Percentiles rank a stretch among this genome's conserved stretches.
Conservation (phyloP, 2,329 filamentous ascomycete genomes). For the Helminthosporium solani region DNA sequence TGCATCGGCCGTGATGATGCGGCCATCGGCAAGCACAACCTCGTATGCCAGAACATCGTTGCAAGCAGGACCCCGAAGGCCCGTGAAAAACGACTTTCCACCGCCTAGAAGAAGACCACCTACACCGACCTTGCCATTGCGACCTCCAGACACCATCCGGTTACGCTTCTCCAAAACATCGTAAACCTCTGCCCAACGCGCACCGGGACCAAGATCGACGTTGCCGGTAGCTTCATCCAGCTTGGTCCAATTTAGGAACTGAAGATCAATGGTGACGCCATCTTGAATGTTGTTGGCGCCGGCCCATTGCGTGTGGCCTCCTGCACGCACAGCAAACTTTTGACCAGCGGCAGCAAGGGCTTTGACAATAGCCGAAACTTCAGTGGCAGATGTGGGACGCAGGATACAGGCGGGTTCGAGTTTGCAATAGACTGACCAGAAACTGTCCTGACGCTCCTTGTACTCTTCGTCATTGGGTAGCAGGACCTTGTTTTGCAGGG, state of each 20-base stretch:
- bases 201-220: constrained; percentile 14
- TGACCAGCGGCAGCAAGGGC: background rate
- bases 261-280: constrained; percentile 21
- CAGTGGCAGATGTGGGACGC: background rate
- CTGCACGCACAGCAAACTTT: constrained; percentile 16
- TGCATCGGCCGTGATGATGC: constrained; percentile 17
- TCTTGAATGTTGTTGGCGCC: constrained; percentile 17
- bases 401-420: constrained; percentile 27
- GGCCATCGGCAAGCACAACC: constrained; percentile 42
- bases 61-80: constrained; percentile 10
- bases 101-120: constrained; percentile 18
- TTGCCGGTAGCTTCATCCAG: constrained; percentile 3
- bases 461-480: constrained; percentile 9
- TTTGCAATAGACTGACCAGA: constrained; percentile 15
- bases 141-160: constrained; percentile 9
- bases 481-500: constrained; percentile 6
- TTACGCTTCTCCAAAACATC: constrained; percentile 1
- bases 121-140: constrained; percentile 12
- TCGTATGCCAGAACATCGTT: constrained; percentile 27
- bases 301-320: constrained; percentile 17
- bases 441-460: constrained; percentile 9
- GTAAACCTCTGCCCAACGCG: constrained; percentile 21
- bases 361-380: background rate
- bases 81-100: constrained; percentile 11
- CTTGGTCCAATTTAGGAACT: constrained; percentile 10